A percentile compares a stretch with the other conserved stretches of the same genome.
Conservation (phyloP, 2,329 filamentous ascomycete genomes). For the Cladosporium sp. region DNA sequence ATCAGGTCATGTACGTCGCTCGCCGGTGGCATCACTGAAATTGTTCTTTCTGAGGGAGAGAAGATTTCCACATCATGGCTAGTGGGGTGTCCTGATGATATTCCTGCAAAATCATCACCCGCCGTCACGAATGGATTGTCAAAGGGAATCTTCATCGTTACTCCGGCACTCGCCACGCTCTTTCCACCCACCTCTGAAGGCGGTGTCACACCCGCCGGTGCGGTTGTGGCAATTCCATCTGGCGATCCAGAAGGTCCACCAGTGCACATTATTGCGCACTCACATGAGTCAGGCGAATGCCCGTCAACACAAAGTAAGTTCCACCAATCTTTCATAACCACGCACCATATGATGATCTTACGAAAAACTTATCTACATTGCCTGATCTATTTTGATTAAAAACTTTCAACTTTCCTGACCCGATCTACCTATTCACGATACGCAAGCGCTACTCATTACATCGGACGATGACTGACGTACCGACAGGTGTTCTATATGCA, state of each 20-base stretch:
- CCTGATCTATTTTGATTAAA: slow-evolving; percentile 91
- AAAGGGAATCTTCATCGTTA: slow-evolving; percentile 63
- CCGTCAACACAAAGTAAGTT: slow-evolving; percentile 85
- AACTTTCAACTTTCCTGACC: slow-evolving; percentile 71
- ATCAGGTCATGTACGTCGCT: slow-evolving; percentile 45
- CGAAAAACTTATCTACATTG: slow-evolving; percentile 99
- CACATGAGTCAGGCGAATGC: slow-evolving; percentile 90
- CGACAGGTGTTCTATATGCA: slow-evolving; percentile 59
- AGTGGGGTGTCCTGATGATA: slow-evolving; percentile 29
- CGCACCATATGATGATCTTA: slow-evolving; percentile 71
- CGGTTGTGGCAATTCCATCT: slow-evolving; percentile 65
- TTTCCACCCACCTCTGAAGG: slow-evolving; percentile 75
- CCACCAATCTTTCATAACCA: slow-evolving; percentile 21
- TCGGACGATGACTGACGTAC: slow-evolving; percentile 33
- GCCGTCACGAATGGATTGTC: slow-evolving; percentile 7
- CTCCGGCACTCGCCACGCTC: slow-evolving; percentile 62
- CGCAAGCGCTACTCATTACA: not conserved
- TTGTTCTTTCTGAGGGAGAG: slow-evolving; percentile 33
- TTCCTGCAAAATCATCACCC: slow-evolving; percentile 21
- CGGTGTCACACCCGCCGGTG: slow-evolving; percentile 71
- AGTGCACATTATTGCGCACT: slow-evolving; percentile 69
- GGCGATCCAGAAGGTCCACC: slow-evolving; percentile 45
- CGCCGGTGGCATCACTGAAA: slow-evolving; percentile 9
- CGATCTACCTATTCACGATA: slow-evolving; percentile 39
- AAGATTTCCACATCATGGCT: slow-evolving; percentile 34